Conservation (phyloP, 441 rosid species). For the Populus trichocarpa region DNA sequence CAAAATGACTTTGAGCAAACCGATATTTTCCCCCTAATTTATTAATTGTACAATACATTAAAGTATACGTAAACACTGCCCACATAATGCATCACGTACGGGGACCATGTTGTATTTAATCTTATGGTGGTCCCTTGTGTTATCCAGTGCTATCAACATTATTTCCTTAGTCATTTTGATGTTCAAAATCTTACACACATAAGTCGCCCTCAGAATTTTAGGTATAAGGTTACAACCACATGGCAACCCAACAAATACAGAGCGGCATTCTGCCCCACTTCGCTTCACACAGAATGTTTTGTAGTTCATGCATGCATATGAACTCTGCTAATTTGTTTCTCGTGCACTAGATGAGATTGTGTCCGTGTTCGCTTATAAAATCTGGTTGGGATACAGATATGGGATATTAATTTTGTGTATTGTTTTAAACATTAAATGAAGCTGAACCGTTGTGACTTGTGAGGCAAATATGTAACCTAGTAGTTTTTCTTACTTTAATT, state of each 20-base stretch:
- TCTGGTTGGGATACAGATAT: neutral
- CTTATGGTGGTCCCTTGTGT: constrained; percentile 15
- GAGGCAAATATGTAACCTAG: neutral
- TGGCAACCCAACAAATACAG: neutral
- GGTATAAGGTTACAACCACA: neutral
- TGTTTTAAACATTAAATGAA: too few relatives aligned
- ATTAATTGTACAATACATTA: neutral
- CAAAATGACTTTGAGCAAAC: too few relatives aligned
- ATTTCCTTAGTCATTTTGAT: neutral
- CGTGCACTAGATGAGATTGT: neutral
- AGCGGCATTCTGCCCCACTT: neutral
- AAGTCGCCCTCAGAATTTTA: constrained; percentile 1
- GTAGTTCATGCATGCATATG: neutral
- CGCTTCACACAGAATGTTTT: neutral
- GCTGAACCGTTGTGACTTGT: too few relatives aligned
- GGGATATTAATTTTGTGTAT: neutral
- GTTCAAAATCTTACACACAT: neutral
- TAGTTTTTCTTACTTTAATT: neutral
- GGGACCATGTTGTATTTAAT: constrained; percentile 15
- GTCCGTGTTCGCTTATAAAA: too few relatives aligned
- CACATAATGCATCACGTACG: neutral
- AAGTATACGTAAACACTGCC: neutral
- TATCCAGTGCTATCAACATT: neutral
- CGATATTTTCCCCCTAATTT: too few relatives aligned
- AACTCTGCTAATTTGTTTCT: neutral